These are phyloP conservation scores for Russula vinacea DNA, from an alignment of 768 basidiomycete genomes.

Conservation along the genomic window DNA sequence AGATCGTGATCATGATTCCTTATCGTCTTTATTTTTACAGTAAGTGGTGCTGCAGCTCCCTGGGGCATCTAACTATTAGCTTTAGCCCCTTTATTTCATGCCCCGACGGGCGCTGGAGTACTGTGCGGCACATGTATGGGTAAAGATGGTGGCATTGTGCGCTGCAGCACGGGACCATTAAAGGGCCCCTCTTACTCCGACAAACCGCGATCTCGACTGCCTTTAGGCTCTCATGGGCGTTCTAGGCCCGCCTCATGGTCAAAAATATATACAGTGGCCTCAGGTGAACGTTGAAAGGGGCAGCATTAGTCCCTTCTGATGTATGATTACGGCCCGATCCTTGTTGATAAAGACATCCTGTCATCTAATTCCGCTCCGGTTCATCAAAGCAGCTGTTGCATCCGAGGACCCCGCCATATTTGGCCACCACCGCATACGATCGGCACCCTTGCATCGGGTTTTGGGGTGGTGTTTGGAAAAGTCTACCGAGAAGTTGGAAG, in stretches of 20 bases:
- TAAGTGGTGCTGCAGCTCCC: not conserved
- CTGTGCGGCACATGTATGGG: not conserved
- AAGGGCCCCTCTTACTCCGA: conserved; percentile 9
- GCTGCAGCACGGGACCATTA: not conserved
- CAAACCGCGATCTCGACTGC: not conserved
- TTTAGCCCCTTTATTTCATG: conserved; percentile 1
- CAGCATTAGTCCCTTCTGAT: not conserved
- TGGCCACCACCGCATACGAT: conserved; percentile 14
- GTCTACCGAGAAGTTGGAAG: conserved; percentile 18
- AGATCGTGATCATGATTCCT: not conserved
- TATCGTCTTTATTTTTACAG: not conserved
- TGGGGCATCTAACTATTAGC: conserved; percentile 8
- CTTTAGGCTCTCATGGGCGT: conserved; percentile 8
- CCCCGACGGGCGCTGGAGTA: not conserved
- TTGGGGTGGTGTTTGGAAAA: conserved; percentile 25
- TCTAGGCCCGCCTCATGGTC: conserved; percentile 15
- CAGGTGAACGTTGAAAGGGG: not conserved
- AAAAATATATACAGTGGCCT: not conserved
- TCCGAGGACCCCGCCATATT: conserved; percentile 1
- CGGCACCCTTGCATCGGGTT: conserved; percentile 24
- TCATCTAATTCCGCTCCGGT: not conserved
- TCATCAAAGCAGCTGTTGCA: not conserved
- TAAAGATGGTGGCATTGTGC: not conserved
- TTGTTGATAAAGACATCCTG: conserved; percentile 9
- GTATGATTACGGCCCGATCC: not conserved